Evolutionary conservation across 2,329 filamentous ascomycete genomes (phyloP), one percentile per base, ranked within the genome.

Genomic region (Dothiorella sarmentorum): DNA sequence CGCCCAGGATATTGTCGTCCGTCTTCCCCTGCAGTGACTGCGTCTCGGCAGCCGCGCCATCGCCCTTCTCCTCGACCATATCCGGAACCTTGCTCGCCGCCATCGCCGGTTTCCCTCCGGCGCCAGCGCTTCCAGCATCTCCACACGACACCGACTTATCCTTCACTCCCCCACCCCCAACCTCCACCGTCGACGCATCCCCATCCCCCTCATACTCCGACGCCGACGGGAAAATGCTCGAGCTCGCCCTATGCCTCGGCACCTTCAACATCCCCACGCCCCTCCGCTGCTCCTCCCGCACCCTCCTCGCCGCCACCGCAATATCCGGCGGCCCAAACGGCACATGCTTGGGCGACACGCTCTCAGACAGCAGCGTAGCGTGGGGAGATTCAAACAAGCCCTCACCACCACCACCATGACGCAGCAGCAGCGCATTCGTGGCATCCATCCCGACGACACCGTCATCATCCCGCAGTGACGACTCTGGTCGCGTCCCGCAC

Each of bases 1-100:
- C 59, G 6, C 49, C 53, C 3, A 62, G 45, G 18, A 61, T 61
- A 4, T 51, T 45, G 37, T 60, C 52, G 20, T 55, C 47, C 20
- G 49, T 59, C 18, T 52, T 52, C 11, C 40, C 38, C 24, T 47
- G 26, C 29, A 45, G n/a, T 4, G 38, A 44, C n/a, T 53, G 47
- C n/a, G 42, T 57, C 18, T 37, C 43, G 22, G 22, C 35, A n/a
- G n/a, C n/a, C 9, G 11, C 33, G 4, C 33, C 47, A 15, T 35
- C 7, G 22, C 17, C 26, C 11, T 22, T 24, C 13, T 59, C 38
- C 15, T 59, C 56, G 10, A 53, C 20, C 5, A 18, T 47, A 11
- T 43, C 45, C 17, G 29, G 17, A n/a, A 44, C 17, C n/a, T 26
- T 53, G 6, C n/a, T n/a, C n/a, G n/a, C n/a, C n/a, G 9, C 29